Conservation (phyloP, 805 yeast species). For the Ogataea trehalophila region DNA sequence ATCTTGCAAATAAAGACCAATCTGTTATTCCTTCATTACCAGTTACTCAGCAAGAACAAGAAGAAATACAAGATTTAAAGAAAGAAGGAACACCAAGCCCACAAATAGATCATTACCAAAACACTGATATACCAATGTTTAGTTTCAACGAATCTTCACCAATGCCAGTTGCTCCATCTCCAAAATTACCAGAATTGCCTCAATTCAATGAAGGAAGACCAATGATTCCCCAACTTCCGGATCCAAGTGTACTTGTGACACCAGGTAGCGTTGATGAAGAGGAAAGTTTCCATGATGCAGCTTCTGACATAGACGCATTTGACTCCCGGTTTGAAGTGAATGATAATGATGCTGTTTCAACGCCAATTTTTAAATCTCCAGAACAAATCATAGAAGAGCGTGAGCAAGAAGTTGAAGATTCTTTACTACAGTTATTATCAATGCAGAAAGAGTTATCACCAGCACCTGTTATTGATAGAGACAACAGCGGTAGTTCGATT, state of each 20-base stretch:
- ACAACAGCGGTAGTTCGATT: not conserved
- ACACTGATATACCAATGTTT: not conserved
- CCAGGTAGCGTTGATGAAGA: constrained; percentile 5
- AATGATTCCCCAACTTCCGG: not conserved
- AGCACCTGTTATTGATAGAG: constrained; percentile 3
- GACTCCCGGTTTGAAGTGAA: constrained; percentile 18
- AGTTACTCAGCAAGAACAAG: not conserved
- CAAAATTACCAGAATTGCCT: not conserved
- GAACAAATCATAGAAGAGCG: constrained; percentile 1
- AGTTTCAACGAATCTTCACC: not conserved
- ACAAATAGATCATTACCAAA: not conserved
- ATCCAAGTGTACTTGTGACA: not conserved
- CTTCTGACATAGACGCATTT: constrained; percentile 23
- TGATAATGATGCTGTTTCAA: not conserved
- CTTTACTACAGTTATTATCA: constrained; percentile 22
- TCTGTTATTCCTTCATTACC: not conserved
- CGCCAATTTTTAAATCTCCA: not conserved
- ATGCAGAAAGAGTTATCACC: constrained; percentile 25
- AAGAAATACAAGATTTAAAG: not conserved
- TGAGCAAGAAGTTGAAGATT: constrained; percentile 17
- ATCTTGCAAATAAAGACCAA: not conserved
- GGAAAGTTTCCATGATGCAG: constrained; percentile 16
- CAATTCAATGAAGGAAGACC: not conserved
- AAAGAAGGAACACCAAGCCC: not conserved
- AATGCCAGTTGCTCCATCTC: not conserved